Percentiles rank a stretch among this genome's conserved stretches.
Evolutionary conservation across 208 protist species (phyloP).

Genomic region (Trypanosoma platydactyli): DNA sequence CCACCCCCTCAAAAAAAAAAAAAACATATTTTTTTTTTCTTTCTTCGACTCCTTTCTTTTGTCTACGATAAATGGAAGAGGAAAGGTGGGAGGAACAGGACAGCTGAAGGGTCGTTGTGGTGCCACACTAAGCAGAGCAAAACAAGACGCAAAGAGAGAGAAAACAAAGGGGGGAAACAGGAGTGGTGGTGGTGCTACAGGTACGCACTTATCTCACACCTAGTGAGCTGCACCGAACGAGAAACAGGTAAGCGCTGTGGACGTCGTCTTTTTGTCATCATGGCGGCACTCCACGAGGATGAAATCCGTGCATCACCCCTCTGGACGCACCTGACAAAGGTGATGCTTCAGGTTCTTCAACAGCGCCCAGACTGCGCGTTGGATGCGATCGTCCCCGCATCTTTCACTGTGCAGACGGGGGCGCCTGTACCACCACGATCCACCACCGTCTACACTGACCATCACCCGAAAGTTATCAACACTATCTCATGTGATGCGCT

Average conservation of each 20-base stretch:
- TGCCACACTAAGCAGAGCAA: too few relatives aligned
- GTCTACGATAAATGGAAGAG: too few relatives aligned
- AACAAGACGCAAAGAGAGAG: too few relatives aligned
- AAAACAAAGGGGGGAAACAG: too few relatives aligned
- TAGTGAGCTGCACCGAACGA: too few relatives aligned
- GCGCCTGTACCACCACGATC: constrained; percentile 60
- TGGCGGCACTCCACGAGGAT: constrained; percentile 56
- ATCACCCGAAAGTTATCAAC: constrained; percentile 50
- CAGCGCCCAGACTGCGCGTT: constrained; percentile 69
- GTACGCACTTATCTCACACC: too few relatives aligned
- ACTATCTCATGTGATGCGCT: constrained; percentile 63
- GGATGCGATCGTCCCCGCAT: constrained; percentile 69
- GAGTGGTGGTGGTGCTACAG: too few relatives aligned
- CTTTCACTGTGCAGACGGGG: constrained; percentile 68
- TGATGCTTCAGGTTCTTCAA: constrained; percentile 71
- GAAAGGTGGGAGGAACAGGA: too few relatives aligned
- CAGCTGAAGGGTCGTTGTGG: too few relatives aligned
- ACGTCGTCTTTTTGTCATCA: constrained; percentile 8
- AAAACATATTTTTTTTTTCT: too few relatives aligned
- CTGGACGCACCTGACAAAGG: constrained; percentile 86
- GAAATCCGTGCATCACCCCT: constrained; percentile 70
- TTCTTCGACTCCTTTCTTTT: too few relatives aligned
- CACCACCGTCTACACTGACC: constrained; percentile 59
- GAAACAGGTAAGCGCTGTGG: background rate
- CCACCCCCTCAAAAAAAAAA: background rate